Percentiles rank a stretch among this genome's conserved stretches.
phyloP scores from a whole-genome alignment of 1,284 basidiomycete species.

The Tilletia walkeri region DNA sequence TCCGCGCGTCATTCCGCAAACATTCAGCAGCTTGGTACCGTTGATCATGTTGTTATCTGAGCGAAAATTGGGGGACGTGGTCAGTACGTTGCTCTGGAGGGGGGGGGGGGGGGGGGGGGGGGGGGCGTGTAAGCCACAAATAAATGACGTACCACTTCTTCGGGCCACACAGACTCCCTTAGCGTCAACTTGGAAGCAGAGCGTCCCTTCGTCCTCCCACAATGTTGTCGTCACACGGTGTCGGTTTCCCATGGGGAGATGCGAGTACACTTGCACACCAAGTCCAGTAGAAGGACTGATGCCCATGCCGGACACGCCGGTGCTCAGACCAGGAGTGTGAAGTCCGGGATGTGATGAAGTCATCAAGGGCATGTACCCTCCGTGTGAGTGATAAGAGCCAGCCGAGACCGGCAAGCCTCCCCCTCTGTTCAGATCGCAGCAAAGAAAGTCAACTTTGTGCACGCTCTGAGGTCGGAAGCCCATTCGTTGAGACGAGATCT shows the following conservation, averaged over 20 bases:
- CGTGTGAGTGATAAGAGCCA: not conserved
- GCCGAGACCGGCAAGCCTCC: slow-evolving; percentile 7
- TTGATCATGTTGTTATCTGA: slow-evolving; percentile 56
- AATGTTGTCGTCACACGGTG: slow-evolving; percentile 55
- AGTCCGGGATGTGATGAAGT: slow-evolving; percentile 10
- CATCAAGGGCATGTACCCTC: not conserved
- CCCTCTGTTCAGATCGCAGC: not conserved
- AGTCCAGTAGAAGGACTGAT: slow-evolving; percentile 22
- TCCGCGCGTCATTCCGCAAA: slow-evolving; percentile 54
- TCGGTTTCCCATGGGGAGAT: slow-evolving; percentile 47
- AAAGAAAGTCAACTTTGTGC: not conserved
- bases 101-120: too few relatives aligned
- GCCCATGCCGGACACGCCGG: slow-evolving; percentile 11
- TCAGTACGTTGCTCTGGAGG: not conserved
- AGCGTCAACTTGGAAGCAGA: slow-evolving; percentile 55
- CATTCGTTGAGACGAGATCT: not conserved
- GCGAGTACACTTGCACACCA: slow-evolving; percentile 49
- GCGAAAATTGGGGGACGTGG: not conserved
- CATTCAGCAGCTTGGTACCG: slow-evolving; percentile 55
- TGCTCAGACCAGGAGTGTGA: slow-evolving; percentile 15
- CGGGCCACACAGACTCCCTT: slow-evolving; percentile 54
- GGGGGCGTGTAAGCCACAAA: too few relatives aligned
- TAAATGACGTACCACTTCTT: slow-evolving; percentile 32
- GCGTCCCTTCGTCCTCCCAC: slow-evolving; percentile 55
- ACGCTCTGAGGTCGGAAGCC: too few relatives aligned